Percentiles rank a stretch among this genome's conserved stretches.
Evolutionary conservation across 1,139 yeast species (phyloP).

Genomic region (Yarrowia galli): DNA sequence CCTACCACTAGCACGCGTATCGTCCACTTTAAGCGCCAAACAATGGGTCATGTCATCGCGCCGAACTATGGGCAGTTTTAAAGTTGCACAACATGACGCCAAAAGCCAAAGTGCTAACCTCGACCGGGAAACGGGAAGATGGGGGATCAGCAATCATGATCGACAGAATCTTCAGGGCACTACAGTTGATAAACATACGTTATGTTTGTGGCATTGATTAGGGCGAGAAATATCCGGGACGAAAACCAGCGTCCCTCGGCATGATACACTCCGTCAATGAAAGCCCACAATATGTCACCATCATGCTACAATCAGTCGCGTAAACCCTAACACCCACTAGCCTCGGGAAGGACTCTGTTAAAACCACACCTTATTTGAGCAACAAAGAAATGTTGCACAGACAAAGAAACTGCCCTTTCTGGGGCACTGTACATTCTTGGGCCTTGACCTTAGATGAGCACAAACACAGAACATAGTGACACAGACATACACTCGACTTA

Average conservation of each 20-base stretch:
- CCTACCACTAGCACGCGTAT: not conserved
- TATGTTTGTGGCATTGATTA: not conserved
- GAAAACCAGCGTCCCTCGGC: no score
- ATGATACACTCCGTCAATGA: no score
- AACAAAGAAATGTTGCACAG: not conserved
- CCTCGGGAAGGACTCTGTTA: conserved; percentile 18
- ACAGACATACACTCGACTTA: not conserved
- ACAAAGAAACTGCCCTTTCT: conserved; percentile 7
- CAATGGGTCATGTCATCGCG: conserved; percentile 18
- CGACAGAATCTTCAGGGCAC: conserved; percentile 22
- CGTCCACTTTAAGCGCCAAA: not conserved
- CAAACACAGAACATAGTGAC: not conserved
- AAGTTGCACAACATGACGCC: not conserved
- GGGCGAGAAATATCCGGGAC: no score
- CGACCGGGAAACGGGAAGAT: conserved; percentile 7
- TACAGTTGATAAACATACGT: not conserved
- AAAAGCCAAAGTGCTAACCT: not conserved
- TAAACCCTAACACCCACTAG: conserved; percentile 15
- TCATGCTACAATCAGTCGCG: not conserved
- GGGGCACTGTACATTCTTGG: conserved; percentile 28
- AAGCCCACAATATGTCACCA: not conserved
- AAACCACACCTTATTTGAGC: conserved; percentile 15
- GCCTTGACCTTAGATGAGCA: not conserved
- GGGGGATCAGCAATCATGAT: conserved; percentile 11
- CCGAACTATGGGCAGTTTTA: conserved; percentile 24